These are phyloP conservation scores for Austroboletus rostrupii DNA, from an alignment of 1,284 basidiomycete genomes.

Conservation along the genomic window DNA sequence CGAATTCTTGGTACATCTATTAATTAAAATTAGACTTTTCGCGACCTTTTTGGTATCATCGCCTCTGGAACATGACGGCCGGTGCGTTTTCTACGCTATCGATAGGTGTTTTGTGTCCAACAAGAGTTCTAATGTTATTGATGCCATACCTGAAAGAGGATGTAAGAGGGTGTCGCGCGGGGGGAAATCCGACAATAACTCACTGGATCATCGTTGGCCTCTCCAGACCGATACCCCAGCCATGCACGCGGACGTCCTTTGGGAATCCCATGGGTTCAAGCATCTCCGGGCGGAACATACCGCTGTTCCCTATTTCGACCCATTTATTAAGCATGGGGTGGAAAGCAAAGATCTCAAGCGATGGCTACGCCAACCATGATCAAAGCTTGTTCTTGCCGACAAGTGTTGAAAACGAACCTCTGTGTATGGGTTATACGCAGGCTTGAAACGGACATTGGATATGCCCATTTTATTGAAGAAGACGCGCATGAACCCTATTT, in stretches of 20 bases:
- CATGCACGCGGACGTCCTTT: constrained; percentile 93
- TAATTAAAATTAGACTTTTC: background rate
- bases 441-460: constrained; percentile 92
- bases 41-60: constrained; percentile 6
- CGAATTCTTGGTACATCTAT: constrained; percentile 1
- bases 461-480: constrained; percentile 99
- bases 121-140: constrained; percentile 94
- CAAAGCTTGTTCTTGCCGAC: background rate
- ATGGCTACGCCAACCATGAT: constrained; percentile 58
- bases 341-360: constrained; percentile 99
- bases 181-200: constrained; percentile 22
- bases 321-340: constrained; percentile 92
- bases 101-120: constrained; percentile 95
- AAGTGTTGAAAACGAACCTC: constrained; percentile 53
- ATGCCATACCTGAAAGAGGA: constrained; percentile 66
- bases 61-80: constrained; percentile 77
- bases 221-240: constrained; percentile 95
- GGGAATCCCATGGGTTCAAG: constrained; percentile 98
- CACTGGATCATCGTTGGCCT: constrained; percentile 99
- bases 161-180: background rate
- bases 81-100: constrained; percentile 86
- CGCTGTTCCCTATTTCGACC: constrained; percentile 95
- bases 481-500: constrained; percentile 89
- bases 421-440: constrained; percentile 95
- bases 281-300: constrained; percentile 99